Percentiles rank a stretch among this genome's conserved stretches.
Evolutionary conservation across 78 protist genomes (phyloP).

Genomic region (Salpingoeca rosetta): DNA sequence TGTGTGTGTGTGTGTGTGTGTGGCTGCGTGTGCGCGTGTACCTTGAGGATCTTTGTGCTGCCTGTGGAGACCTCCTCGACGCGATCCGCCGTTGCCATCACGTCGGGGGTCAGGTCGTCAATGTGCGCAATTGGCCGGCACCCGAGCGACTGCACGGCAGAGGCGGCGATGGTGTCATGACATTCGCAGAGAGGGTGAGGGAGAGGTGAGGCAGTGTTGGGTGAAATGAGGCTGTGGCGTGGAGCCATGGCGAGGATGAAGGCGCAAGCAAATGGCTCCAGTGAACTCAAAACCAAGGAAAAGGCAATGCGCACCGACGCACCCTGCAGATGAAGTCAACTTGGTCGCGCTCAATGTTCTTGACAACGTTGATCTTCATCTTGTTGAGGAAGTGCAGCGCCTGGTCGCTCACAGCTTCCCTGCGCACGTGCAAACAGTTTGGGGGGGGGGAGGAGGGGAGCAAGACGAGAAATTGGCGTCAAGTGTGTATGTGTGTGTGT

Average conservation of each 20-base stretch:
- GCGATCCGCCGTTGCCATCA: constrained; percentile 83
- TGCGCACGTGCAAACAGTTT: too few relatives aligned
- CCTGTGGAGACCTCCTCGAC: constrained; percentile 78
- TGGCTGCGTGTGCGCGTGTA: too few relatives aligned
- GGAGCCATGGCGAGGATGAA: too few relatives aligned
- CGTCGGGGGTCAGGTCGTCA: constrained; percentile 81
- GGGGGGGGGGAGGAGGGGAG: too few relatives aligned
- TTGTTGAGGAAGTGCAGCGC: constrained; percentile 92
- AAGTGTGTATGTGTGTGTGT: background rate
- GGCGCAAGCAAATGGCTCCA: too few relatives aligned
- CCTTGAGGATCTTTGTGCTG: constrained; percentile 72
- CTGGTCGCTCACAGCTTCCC: constrained; percentile 90
- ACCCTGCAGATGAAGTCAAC: constrained; percentile 92
- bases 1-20: too few relatives aligned
- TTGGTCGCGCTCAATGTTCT: constrained; percentile 94
- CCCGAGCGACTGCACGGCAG: constrained; percentile 72
- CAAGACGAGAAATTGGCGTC: too few relatives aligned
- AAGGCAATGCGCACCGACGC: too few relatives aligned
- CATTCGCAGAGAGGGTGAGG: background rate
- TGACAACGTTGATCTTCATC: constrained; percentile 86
- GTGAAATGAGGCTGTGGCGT: too few relatives aligned
- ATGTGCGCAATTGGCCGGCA: constrained; percentile 87
- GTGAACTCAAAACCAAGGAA: too few relatives aligned
- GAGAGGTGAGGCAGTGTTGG: too few relatives aligned
- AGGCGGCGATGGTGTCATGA: background rate